Evolutionary conservation across 345 rosid species (phyloP).

Genomic region (Melaleuca quinquenervia): DNA sequence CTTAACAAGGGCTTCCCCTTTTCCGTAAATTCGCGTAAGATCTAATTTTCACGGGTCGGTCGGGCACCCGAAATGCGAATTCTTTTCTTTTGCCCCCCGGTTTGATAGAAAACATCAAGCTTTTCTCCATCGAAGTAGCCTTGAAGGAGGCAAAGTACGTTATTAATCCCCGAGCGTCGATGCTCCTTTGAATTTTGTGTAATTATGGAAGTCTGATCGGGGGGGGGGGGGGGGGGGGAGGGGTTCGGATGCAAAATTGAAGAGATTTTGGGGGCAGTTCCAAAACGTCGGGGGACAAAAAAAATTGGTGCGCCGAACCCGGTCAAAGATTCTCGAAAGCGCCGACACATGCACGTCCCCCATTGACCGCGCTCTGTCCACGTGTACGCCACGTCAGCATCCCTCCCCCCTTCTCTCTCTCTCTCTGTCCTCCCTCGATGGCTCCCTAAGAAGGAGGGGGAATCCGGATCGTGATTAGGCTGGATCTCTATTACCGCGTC

Average conservation of each 20-base stretch:
- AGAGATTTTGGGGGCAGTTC: not conserved
- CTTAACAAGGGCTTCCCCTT: not conserved
- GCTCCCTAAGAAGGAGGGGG: not conserved
- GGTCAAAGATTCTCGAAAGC: constrained; percentile 6
- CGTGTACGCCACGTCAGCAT: constrained; percentile 23
- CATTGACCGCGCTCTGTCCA: constrained; percentile 9
- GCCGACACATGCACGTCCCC: constrained; percentile 9
- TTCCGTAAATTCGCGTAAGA: not conserved
- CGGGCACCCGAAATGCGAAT: too few species aligned
- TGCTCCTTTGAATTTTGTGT: too few species aligned
- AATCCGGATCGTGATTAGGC: not conserved
- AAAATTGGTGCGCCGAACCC: not conserved
- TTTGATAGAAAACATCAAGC: too few species aligned
- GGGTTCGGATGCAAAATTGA: not conserved
- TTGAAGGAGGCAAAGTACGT: too few species aligned
- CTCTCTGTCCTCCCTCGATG: not conserved
- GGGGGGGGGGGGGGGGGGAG: too few species aligned
- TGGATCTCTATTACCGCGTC: not conserved
- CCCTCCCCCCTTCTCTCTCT: not conserved
- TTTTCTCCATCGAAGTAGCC: too few species aligned
- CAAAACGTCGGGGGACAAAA: not conserved
- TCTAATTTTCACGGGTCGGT: not conserved
- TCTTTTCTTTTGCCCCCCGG: too few species aligned
- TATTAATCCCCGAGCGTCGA: too few species aligned
- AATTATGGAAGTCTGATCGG: too few species aligned